Percentiles rank a stretch among this genome's conserved stretches.
These are phyloP conservation scores for Mycena albidolilacea DNA, from an alignment of 768 basidiomycete genomes.

Conservation along the genomic window DNA sequence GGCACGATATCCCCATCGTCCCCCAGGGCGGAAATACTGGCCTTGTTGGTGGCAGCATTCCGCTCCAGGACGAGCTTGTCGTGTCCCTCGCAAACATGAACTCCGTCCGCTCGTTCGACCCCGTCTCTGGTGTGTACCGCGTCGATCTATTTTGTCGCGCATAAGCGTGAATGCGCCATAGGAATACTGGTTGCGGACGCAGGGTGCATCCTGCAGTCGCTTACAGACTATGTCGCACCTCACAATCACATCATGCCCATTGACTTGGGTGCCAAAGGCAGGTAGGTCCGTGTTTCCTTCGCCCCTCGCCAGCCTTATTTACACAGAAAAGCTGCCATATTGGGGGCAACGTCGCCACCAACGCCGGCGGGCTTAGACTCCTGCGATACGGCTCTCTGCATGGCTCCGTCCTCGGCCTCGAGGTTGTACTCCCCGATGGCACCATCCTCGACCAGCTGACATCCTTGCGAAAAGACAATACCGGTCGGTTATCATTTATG, in stretches of 20 bases:
- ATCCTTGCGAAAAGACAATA: constrained; percentile 97
- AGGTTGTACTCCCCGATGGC: constrained; percentile 96
- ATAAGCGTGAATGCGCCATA: constrained; percentile 44
- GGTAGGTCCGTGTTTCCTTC: constrained; percentile 77
- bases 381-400: constrained; percentile 96
- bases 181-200: constrained; percentile 95
- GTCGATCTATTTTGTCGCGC: not conserved
- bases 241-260: constrained; percentile 97
- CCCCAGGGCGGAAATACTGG: constrained; percentile 99
- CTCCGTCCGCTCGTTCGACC: constrained; percentile 85
- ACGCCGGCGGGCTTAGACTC: constrained; percentile 96
- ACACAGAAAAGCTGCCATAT: constrained; percentile 85
- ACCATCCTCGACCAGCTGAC: constrained; percentile 91
- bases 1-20: constrained; percentile 87
- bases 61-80: constrained; percentile 89
- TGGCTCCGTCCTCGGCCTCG: constrained; percentile 94
- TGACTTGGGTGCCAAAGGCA: constrained; percentile 96
- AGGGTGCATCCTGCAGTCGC: constrained; percentile 91
- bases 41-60: constrained; percentile 95
- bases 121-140: constrained; percentile 76
- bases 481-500: constrained; percentile 66
- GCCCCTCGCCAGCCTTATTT: constrained; percentile 3
- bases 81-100: constrained; percentile 89
- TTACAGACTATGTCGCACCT: constrained; percentile 89
- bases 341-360: constrained; percentile 97